These are phyloP conservation scores for Rhodotorula babjevae DNA, from an alignment of 768 basidiomycete species.

Conservation along the genomic window DNA sequence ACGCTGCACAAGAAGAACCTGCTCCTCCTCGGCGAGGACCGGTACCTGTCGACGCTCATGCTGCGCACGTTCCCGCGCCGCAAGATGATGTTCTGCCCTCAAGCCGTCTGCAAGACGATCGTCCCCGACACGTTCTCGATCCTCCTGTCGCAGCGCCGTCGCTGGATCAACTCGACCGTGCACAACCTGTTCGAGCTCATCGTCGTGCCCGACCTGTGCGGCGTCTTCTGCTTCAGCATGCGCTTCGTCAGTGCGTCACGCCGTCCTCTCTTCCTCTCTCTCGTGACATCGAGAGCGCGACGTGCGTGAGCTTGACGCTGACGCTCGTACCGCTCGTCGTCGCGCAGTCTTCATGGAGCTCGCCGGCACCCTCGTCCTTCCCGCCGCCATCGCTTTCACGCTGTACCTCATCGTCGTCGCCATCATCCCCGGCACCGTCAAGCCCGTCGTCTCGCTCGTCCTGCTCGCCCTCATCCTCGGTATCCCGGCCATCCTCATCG, in stretches of 20 bases:
- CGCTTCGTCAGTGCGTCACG: conserved; percentile 65
- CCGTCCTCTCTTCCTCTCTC: not conserved
- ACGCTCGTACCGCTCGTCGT: too few species aligned
- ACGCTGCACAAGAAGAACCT: conserved; percentile 99
- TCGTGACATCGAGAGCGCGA: not conserved
- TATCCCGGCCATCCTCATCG: conserved; percentile 89
- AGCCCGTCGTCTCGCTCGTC: conserved; percentile 76
- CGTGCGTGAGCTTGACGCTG: too few species aligned
- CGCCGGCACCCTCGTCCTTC: conserved; percentile 89
- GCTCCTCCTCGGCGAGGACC: conserved; percentile 95
- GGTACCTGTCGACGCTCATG: conserved; percentile 94
- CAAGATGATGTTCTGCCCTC: conserved; percentile 98
- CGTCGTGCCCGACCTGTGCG: conserved; percentile 94
- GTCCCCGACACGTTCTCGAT: conserved; percentile 95
- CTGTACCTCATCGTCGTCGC: conserved; percentile 69
- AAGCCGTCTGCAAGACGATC: conserved; percentile 97
- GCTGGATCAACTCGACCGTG: conserved; percentile 99
- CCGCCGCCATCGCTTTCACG: conserved; percentile 96
- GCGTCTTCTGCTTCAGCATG: conserved; percentile 99
- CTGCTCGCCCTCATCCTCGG: conserved; percentile 91
- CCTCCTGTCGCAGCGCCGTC: conserved; percentile 87
- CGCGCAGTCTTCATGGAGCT: conserved; percentile 75
- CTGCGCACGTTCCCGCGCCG: conserved; percentile 99
- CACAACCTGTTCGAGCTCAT: conserved; percentile 95
- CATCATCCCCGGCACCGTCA: conserved; percentile 70